Conservation (phyloP, 441 rosid species). For the Erodium moschatum region DNA sequence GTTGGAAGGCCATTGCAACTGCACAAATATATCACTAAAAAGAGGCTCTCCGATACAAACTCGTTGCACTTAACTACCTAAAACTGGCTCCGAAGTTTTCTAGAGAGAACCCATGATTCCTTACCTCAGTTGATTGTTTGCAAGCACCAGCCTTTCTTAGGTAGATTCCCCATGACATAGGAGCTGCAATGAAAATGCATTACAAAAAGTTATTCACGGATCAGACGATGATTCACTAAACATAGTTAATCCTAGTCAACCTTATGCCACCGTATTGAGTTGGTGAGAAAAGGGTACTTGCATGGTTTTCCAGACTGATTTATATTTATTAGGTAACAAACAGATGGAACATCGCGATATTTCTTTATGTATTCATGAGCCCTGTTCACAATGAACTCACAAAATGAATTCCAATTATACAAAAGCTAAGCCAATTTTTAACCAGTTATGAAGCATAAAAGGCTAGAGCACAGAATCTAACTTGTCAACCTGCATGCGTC, state of each 20-base stretch:
- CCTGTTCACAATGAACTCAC: conserved; percentile 37
- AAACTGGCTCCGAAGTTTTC: conserved; percentile 16
- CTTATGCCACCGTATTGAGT: not conserved
- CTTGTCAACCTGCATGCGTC: conserved; percentile 97
- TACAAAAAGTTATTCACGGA: conserved; percentile 10
- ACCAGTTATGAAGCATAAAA: conserved; percentile 6
- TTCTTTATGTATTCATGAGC: conserved; percentile 68
- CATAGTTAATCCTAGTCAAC: not conserved
- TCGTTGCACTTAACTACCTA: conserved; percentile 3
- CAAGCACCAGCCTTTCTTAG: conserved; percentile 74
- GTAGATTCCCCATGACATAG: conserved; percentile 76
- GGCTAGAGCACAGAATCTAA: conserved; percentile 32
- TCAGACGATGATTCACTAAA: conserved; percentile 13
- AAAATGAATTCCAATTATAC: conserved; percentile 20
- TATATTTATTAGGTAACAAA: conserved; percentile 65
- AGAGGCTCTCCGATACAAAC: not conserved
- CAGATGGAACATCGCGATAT: conserved; percentile 46
- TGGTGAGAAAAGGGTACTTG: conserved; percentile 30
- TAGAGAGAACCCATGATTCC: conserved; percentile 16
- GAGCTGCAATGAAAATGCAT: conserved; percentile 46
- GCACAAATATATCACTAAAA: not conserved
- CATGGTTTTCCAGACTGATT: conserved; percentile 75
- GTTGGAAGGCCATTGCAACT: not conserved
- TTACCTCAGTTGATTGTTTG: conserved; percentile 73
- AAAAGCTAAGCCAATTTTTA: conserved; percentile 17